Percentiles rank a stretch among this genome's conserved stretches.
phyloP scores from a whole-genome alignment of 768 basidiomycete genomes.

The Suillus weaverae region DNA sequence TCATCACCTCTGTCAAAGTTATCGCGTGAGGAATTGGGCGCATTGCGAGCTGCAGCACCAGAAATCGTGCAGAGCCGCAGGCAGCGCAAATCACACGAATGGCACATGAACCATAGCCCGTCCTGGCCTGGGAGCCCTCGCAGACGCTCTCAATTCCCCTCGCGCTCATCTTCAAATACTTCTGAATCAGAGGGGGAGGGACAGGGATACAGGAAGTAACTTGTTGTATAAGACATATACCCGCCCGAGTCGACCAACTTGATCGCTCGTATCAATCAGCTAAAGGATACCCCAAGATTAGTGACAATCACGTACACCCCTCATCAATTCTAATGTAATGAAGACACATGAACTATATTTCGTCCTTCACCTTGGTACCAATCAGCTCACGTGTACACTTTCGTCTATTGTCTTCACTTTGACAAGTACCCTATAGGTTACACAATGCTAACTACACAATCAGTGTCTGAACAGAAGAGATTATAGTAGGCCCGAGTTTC shows the following conservation, averaged over 20 bases:
- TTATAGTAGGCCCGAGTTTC: not conserved
- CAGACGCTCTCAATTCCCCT: not conserved
- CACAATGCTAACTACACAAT: not conserved
- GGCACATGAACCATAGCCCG: slow-evolving; percentile 17
- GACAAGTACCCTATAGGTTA: not conserved
- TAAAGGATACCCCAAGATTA: not conserved
- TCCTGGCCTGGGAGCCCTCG: slow-evolving; percentile 3
- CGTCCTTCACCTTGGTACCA: not conserved
- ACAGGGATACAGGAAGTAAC: slow-evolving; percentile 16
- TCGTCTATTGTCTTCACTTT: not conserved
- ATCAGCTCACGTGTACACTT: not conserved
- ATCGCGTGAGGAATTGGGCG: slow-evolving; percentile 6
- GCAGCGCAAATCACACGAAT: slow-evolving; percentile 28
- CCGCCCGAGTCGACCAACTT: not conserved
- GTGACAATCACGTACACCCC: not conserved
- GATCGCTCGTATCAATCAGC: not conserved
- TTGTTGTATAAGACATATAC: not conserved
- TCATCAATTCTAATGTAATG: not conserved
- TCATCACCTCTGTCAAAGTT: slow-evolving; percentile 23
- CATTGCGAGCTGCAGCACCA: slow-evolving; percentile 22
- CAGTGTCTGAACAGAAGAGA: not conserved
- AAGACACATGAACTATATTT: not conserved
- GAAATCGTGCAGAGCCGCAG: slow-evolving; percentile 29
- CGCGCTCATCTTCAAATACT: not conserved
- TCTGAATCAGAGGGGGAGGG: slow-evolving; percentile 23